Base-by-base conservation (phyloP, 345 rosid species). In the Excoecaria agallocha region DNA sequence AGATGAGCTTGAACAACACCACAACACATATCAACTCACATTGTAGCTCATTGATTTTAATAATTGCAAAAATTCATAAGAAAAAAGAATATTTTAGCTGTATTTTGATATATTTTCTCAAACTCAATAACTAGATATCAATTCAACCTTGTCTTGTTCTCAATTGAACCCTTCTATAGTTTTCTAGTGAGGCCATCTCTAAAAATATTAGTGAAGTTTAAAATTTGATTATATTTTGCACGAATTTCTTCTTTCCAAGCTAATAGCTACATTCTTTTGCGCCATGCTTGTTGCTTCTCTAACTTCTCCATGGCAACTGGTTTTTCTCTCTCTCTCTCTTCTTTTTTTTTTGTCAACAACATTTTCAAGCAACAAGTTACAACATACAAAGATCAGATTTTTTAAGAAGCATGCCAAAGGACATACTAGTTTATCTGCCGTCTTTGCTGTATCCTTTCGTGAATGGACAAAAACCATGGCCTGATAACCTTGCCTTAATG, bases 391-490 rank as follows among this genome's bases (percentile, higher is more conserved):
- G 30, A 39, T 24, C 20, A 48, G 49, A 72, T 22, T 15, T 61
- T 68, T 61, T 68, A 17, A 25, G 12, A 79, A 66, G 68, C 50
- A 73, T 9, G 55, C 60, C 55, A 77, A 52, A 41, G 57, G 8
- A 24, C 25, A 52, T 91, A 94, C 98, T 93, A 94, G 74, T 83
- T 88, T 92, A 77, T 86, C 85, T 66, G 98, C 98, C 60, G 98
- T 94, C 87, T 94, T 94, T 75, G 87, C 92, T 25, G 98, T 94
- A 84, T 94, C 98, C 85, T 94, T 94, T 49, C 98, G 84, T 41
- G 98, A 91, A 85, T 94, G 97, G 81, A 94, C 98, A 87, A 94
- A 94, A 24, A 94, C 89, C 98, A 94, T 94, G 39, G 86, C 97
- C 76, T 94, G 98, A 84, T 94, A 90, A 62, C 98, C 98, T 83